Conservation (phyloP, 2,329 filamentous ascomycete species). For the Cladophialophora bantiana region DNA sequence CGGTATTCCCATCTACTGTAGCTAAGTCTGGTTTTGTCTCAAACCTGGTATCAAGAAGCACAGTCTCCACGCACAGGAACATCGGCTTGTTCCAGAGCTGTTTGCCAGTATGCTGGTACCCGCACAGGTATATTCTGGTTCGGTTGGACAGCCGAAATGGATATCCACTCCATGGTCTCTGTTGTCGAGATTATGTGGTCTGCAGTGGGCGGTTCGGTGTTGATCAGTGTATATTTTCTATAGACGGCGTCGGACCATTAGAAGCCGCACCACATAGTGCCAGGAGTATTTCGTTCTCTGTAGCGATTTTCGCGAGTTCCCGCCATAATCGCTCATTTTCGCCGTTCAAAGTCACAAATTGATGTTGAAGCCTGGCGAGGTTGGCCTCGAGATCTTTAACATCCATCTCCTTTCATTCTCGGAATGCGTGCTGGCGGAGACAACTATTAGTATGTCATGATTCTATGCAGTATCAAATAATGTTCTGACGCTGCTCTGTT, state of each 20-base stretch:
- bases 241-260: slow-evolving; percentile 37
- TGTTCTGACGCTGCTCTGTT: slow-evolving; percentile 72
- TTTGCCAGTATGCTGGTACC: too few relatives aligned
- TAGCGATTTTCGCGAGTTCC: slow-evolving; percentile 81
- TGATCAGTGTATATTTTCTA: slow-evolving; percentile 69
- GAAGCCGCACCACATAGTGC: slow-evolving; percentile 66
- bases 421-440: slow-evolving; percentile 89
- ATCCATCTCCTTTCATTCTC: slow-evolving; percentile 92
- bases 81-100: too few relatives aligned
- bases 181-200: too few relatives aligned
- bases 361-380: slow-evolving; percentile 76
- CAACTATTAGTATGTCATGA: slow-evolving; percentile 8
- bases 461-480: not conserved
- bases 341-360: slow-evolving; percentile 72
- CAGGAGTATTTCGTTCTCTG: slow-evolving; percentile 90
- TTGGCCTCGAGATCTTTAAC: slow-evolving; percentile 92
- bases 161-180: too few relatives aligned
- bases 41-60: too few relatives aligned
- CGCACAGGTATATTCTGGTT: too few relatives aligned
- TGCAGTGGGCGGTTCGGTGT: slow-evolving; percentile 63
- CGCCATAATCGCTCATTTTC: slow-evolving; percentile 89
- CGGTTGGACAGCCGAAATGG: too few relatives aligned
- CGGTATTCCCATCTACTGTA: too few relatives aligned
- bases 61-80: too few relatives aligned
- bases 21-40: too few relatives aligned